Conservation (phyloP, 129 eudicot genomes). For the Apium graveolens region DNA sequence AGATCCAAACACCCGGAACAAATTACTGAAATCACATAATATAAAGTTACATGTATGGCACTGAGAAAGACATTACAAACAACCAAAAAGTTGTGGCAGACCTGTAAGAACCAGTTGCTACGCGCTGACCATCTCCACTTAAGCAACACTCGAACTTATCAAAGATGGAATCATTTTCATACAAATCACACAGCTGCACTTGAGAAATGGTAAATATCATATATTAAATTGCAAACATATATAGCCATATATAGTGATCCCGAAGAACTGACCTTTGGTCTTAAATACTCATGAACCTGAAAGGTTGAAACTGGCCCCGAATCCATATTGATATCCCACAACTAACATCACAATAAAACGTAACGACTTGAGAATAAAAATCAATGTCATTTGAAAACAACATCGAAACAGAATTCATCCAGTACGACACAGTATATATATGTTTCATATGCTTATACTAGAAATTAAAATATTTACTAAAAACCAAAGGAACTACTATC, state of each 20-base stretch:
- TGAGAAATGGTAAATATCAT: conserved; percentile 9
- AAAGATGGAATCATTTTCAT: conserved; percentile 95
- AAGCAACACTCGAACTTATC: conserved; percentile 98
- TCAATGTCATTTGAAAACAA: background rate
- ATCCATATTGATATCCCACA: conserved; percentile 99
- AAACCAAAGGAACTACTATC: background rate
- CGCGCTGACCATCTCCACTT: conserved; percentile 94
- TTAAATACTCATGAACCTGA: conserved; percentile 89
- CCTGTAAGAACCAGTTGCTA: conserved; percentile 98
- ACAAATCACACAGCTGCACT: conserved; percentile 84
- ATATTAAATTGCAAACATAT: conserved; percentile 10
- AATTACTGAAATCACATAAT: conserved; percentile 39
- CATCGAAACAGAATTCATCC: background rate
- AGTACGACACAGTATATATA: background rate
- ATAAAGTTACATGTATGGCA: background rate
- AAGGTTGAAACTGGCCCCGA: conserved; percentile 96
- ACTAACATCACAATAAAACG: conserved; percentile 34
- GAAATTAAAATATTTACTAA: background rate
- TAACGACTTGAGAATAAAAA: background rate
- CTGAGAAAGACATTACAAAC: background rate
- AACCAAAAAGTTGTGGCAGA: background rate
- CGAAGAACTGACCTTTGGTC: conserved; percentile 68
- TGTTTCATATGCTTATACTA: background rate
- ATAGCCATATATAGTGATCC: background rate
- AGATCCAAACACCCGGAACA: conserved; percentile 9